Evolutionary conservation across 2,329 filamentous ascomycete species (phyloP), one percentile per base, ranked within the genome.

Genomic region (Fusarium ramigenum): DNA sequence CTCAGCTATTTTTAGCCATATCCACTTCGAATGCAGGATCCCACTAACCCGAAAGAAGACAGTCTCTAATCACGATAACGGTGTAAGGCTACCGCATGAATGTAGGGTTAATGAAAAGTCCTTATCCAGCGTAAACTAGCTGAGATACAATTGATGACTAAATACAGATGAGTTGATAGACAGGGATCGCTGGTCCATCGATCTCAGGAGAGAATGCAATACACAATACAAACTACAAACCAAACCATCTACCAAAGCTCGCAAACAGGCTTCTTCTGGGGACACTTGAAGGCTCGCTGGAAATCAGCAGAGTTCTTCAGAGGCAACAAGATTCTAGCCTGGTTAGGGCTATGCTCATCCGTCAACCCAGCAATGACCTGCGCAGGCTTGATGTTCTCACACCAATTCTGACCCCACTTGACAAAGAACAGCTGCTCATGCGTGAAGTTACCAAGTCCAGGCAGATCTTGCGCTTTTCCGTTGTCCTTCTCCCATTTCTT

Each of bases 341-440:
- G 87, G 52, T 88, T 87, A 0, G 91, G 92, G 6, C 91, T 88
- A 82, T 94, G 92, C 1, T 87, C 87, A 78, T 93, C 91, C 0
- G 85, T 88, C 58, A 93, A 87, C 4, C 84, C 81, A 60, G 86
- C 84, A 42, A 91, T 85, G 8, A 89, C 88, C 12, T 86, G 83
- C 73, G 90, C 89, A 68, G 88, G 87, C 5, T 89, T 86, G 4
- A 82, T 87, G 83, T 92, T 92, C 43, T 88, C 87, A 78, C 92
- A 94, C 91, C 91, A 93, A 82, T 85, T 87, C 73, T 89, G 91
- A 7, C 84, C 87, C 78, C 89, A 93, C 3, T 86, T 87, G 39
- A 93, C 84, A 77, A 92, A 93, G 82, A 93, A 93, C 9, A 93
- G 80, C 79, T 93, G 91, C 67, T 93, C 91, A 69, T 91, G 89